Evolutionary conservation across 1,284 basidiomycete genomes (phyloP).

Genomic region (Ustanciosporium gigantosporum): DNA sequence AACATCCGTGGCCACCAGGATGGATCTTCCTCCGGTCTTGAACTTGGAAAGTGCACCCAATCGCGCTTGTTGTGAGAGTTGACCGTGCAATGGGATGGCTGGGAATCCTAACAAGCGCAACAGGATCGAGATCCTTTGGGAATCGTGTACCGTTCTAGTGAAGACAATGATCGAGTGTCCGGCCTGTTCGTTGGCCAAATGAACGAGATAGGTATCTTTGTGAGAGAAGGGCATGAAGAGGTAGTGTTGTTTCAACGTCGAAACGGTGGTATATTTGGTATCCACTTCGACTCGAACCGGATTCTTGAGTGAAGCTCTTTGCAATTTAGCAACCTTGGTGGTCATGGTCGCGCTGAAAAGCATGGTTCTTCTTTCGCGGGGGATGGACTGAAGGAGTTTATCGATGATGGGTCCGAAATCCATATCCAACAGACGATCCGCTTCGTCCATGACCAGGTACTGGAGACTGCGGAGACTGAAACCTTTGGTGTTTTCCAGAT

Average conservation of each 20-base stretch:
- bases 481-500: constrained; percentile 96
- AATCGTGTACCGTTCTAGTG: constrained; percentile 91
- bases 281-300: constrained; percentile 90
- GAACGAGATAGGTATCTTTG: constrained; percentile 89
- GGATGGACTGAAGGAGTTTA: constrained; percentile 93
- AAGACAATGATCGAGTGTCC: constrained; percentile 96
- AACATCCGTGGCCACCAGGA: constrained; percentile 94
- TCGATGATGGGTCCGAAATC: constrained; percentile 97
- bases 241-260: constrained; percentile 93
- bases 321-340: constrained; percentile 95
- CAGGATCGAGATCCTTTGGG: constrained; percentile 85
- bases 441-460: constrained; percentile 95
- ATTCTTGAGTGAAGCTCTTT: constrained; percentile 90
- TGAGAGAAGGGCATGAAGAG: constrained; percentile 88
- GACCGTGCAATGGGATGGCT: constrained; percentile 93
- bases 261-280: constrained; percentile 96
- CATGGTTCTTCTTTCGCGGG: constrained; percentile 91
- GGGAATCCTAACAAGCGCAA: constrained; percentile 89
- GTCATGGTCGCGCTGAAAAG: constrained; percentile 99
- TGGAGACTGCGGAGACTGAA: constrained; percentile 86
- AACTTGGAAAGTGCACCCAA: constrained; percentile 95
- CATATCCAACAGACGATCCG: constrained; percentile 93
- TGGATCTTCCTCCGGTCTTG: constrained; percentile 86
- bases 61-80: constrained; percentile 89
- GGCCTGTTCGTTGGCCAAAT: constrained; percentile 84